Conservation (phyloP, 1,284 basidiomycete genomes). For the Ceratobasidium sp. region DNA sequence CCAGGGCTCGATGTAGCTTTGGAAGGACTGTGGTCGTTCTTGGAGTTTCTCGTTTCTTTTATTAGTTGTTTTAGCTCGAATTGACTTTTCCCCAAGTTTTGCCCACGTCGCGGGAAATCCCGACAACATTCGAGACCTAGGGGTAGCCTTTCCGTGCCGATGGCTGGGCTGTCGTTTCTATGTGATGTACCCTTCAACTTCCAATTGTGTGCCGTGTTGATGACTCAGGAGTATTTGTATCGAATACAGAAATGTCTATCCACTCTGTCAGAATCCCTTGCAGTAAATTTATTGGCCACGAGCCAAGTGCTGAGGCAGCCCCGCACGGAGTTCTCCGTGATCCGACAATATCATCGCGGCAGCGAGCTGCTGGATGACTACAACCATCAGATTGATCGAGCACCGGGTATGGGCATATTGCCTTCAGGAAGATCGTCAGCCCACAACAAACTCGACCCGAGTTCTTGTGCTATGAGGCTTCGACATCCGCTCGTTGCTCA, state of each 20-base stretch:
- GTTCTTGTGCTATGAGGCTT: too few relatives aligned
- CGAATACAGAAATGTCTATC: conserved; percentile 22
- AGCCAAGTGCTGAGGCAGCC: not conserved
- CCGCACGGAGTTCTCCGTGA: not conserved
- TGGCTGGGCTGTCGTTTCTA: conserved; percentile 1
- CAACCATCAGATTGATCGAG: too few relatives aligned
- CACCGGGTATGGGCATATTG: too few relatives aligned
- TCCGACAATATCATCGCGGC: not conserved
- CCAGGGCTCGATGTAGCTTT: not conserved
- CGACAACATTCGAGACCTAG: conserved; percentile 8
- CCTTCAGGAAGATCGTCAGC: too few relatives aligned
- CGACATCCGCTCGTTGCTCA: too few relatives aligned
- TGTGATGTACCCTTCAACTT: conserved; percentile 35
- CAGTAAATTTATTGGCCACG: not conserved
- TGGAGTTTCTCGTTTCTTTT: conserved; percentile 15
- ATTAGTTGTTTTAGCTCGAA: conserved; percentile 14
- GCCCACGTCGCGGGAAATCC: conserved; percentile 3
- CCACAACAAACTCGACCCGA: too few relatives aligned
- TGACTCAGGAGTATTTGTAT: conserved; percentile 31
- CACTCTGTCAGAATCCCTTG: not conserved
- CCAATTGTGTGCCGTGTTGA: conserved; percentile 3
- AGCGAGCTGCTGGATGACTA: too few relatives aligned
- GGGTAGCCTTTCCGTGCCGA: not conserved
- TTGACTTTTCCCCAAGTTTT: conserved; percentile 27
- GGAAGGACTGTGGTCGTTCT: not conserved